Conservation (phyloP, 139 green algal species). For the Haematococcus lacustris region DNA sequence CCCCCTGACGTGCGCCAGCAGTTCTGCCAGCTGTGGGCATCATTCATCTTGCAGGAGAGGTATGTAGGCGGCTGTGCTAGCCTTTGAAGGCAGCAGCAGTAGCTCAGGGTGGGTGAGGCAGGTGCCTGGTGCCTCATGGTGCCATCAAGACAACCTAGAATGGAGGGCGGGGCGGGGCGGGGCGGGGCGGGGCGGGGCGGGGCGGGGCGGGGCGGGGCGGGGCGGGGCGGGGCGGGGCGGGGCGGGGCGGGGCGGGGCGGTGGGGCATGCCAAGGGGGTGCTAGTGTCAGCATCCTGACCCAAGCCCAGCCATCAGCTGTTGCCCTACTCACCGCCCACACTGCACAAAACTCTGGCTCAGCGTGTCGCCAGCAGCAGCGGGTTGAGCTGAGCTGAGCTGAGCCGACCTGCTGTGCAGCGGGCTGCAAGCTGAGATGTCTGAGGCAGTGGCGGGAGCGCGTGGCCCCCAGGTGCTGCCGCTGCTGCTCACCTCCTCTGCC, state of each 20-base stretch:
- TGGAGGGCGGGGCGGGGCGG: no score
- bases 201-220: no score
- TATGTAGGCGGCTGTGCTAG: background rate
- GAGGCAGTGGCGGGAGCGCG: slow-evolving; percentile 36
- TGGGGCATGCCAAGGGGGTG: background rate
- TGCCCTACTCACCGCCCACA: background rate
- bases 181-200: no score
- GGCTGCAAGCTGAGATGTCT: slow-evolving; percentile 16
- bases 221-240: no score
- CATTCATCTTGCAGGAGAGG: slow-evolving; percentile 27
- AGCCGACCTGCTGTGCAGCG: background rate
- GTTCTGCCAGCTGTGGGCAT: slow-evolving; percentile 69
- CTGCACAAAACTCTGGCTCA: background rate
- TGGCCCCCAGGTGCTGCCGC: slow-evolving; percentile 50
- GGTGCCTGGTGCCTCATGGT: background rate
- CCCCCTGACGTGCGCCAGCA: slow-evolving; percentile 35
- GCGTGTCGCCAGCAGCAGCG: background rate
- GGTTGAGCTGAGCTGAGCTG: background rate
- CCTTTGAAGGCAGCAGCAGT: background rate
- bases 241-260: no score
- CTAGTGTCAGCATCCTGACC: background rate
- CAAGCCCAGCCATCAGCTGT: background rate
- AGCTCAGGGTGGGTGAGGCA: background rate
- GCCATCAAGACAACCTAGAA: no score
- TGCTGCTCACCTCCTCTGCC: slow-evolving; percentile 52